Percentiles rank a stretch among this genome's conserved stretches.
These are phyloP conservation scores for Leccinum griseonigrum DNA, from an alignment of 1,284 basidiomycete species.

Conservation along the genomic window DNA sequence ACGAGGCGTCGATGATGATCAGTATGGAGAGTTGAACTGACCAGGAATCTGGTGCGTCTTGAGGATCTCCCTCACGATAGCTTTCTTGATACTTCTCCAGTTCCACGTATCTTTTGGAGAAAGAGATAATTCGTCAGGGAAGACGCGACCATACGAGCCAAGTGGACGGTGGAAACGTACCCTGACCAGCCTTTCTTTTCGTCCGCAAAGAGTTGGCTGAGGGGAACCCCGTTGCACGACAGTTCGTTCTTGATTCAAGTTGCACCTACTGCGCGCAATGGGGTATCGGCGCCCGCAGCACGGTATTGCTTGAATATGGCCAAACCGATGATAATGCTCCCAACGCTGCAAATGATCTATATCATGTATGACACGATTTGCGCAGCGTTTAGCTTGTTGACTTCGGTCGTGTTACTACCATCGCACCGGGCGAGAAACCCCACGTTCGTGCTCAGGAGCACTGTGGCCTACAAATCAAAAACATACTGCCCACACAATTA, in stretches of 20 bases:
- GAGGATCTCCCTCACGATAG: slow-evolving; percentile 10
- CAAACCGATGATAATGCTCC: slow-evolving; percentile 31
- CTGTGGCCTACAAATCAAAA: slow-evolving; percentile 22
- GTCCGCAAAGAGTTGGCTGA: slow-evolving; percentile 10
- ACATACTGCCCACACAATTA: too few species aligned
- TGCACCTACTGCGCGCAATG: slow-evolving; percentile 26
- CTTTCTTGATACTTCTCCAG: slow-evolving; percentile 20
- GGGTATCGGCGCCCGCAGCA: slow-evolving; percentile 33
- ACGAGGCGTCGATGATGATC: not conserved
- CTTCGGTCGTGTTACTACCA: not conserved
- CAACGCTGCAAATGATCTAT: slow-evolving; percentile 30
- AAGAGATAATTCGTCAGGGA: not conserved
- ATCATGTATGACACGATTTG: slow-evolving; percentile 32
- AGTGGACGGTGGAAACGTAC: not conserved
- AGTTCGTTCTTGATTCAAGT: slow-evolving; percentile 1
- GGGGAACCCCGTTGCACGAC: slow-evolving; percentile 1
- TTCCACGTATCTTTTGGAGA: slow-evolving; percentile 15
- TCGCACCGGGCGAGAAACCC: slow-evolving; percentile 21
- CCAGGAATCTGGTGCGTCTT: slow-evolving; percentile 15
- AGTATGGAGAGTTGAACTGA: not conserved
- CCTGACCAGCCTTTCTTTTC: slow-evolving; percentile 18
- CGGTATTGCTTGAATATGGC: slow-evolving; percentile 33
- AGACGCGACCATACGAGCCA: not conserved
- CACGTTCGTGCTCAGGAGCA: slow-evolving; percentile 25
- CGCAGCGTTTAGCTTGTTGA: slow-evolving; percentile 10